Evolutionary conservation across 2,329 filamentous ascomycete genomes (phyloP), one percentile per base, ranked within the genome.

Genomic region (Penicillium sp.): DNA sequence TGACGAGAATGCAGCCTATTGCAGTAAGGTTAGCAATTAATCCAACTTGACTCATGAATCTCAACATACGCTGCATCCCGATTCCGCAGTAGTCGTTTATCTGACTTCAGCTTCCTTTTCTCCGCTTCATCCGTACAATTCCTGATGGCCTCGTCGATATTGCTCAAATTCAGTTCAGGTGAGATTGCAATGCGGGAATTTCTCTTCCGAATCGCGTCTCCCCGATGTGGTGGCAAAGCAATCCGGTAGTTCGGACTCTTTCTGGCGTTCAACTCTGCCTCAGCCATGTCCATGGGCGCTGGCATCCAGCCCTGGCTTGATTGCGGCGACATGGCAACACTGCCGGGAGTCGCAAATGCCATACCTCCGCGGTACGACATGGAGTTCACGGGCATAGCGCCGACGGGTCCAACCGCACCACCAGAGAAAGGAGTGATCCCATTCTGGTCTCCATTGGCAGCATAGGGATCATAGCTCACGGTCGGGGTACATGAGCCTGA

Each of bases 101-200:
- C 76, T 97, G 94, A 74, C 84, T 99, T 99, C 69, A 99, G 83
- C 78, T 97, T 92, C 82, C 96, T 97, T 79, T 96, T 89, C 79
- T 96, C 88, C 63, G 94, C 87, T 69, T 97, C 93, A 53, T 85
- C 91, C 46, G 66, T 75, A 35, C 91, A 93, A 75, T 90, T 87
- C 50, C 88, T 83, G 75, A 99, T 97, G 69, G 97, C 82, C 59
- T 90, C 84, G 74, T 99, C 94, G 76, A 99, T 97, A 77, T 95
- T 97, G 80, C 84, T 87, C 65, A 99, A 84, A 69, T 92, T 97
- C 60, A 92, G 86, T 77, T 97, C 94, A 42, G 90, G 87, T 10
- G 94, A 94, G 64, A 99, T 99, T 70, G 97, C 93, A 75, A 97
- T 97, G 64, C 93, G 89, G 62, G 92, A 91, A 70, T 97, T 99